Evolutionary conservation across 306 rosid genomes (phyloP).

Genomic region (Betula pendula): DNA sequence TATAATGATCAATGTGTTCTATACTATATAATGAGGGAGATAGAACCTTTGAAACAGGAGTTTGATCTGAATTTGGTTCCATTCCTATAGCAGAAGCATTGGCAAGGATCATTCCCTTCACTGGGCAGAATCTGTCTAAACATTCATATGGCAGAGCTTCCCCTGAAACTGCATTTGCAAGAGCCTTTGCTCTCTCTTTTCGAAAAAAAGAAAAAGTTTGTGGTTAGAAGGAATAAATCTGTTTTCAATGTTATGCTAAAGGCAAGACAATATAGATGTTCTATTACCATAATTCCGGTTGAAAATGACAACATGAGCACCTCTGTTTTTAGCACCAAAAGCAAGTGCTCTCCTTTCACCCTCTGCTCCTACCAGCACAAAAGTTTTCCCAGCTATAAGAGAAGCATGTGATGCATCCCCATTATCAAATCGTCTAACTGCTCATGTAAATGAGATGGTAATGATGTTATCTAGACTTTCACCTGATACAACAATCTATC

Average conservation of each 20-base stretch:
- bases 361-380: conserved; percentile 52
- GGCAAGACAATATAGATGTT: not conserved
- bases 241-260: not conserved
- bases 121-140: conserved; percentile 34
- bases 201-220: conserved; percentile 27
- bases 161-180: conserved; percentile 43
- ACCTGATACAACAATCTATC: not conserved
- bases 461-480: not conserved
- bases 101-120: conserved; percentile 49
- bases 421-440: conserved; percentile 11
- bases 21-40: not conserved
- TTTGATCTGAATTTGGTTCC: conserved; percentile 47
- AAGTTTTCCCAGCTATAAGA: conserved; percentile 37
- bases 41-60: conserved; percentile 43
- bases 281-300: conserved; percentile 28
- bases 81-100: conserved; percentile 54
- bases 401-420: conserved; percentile 32
- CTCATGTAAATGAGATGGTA: conserved; percentile 1
- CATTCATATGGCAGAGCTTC: conserved; percentile 38
- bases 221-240: not conserved
- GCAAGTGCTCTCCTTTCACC: conserved; percentile 56
- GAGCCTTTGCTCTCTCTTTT: conserved; percentile 47
- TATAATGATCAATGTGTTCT: too few species aligned
- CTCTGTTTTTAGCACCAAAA: conserved; percentile 52
- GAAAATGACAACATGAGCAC: conserved; percentile 48